Evolutionary conservation across 208 protist species (phyloP).

Genomic region (Trypanosoma melophagium): DNA sequence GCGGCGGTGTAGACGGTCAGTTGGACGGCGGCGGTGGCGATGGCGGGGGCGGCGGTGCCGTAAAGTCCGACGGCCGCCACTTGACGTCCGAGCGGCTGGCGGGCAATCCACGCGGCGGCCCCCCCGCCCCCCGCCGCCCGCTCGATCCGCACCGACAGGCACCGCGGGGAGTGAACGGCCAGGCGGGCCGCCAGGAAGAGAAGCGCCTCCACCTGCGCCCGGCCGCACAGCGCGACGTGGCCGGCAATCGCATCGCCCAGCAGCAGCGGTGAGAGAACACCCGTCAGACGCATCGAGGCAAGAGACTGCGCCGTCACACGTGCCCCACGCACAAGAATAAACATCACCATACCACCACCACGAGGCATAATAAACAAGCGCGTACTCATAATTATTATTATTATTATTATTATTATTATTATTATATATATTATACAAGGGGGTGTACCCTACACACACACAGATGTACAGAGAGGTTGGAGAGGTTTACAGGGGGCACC

Average conservation of each 20-base stretch:
- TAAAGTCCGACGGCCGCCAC: constrained; percentile 49
- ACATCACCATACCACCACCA: no score
- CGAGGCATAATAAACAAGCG: no score
- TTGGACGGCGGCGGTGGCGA: constrained; percentile 49
- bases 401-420: no score
- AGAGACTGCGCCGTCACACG: constrained; percentile 36
- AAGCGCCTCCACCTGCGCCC: constrained; percentile 52
- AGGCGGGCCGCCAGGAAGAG: constrained; percentile 43
- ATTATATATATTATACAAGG: no score
- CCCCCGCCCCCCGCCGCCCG: constrained; percentile 18
- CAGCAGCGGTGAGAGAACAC: constrained; percentile 36
- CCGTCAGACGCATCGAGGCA: constrained; percentile 35
- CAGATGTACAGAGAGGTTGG: no score
- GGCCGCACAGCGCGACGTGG: constrained; percentile 39
- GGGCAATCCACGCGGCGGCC: constrained; percentile 29
- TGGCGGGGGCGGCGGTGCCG: constrained; percentile 43
- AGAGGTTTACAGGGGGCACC: no score
- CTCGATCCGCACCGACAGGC: constrained; percentile 34
- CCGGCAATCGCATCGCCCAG: constrained; percentile 51
- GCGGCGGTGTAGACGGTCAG: constrained; percentile 33
- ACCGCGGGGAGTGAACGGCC: constrained; percentile 30
- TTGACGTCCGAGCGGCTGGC: constrained; percentile 47
- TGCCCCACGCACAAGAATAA: constrained; percentile 29
- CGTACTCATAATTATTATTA: no score
- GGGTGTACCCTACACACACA: no score